These are phyloP conservation scores for Pistacia integerrima DNA, from an alignment of 345 rosid genomes.

Conservation along the genomic window DNA sequence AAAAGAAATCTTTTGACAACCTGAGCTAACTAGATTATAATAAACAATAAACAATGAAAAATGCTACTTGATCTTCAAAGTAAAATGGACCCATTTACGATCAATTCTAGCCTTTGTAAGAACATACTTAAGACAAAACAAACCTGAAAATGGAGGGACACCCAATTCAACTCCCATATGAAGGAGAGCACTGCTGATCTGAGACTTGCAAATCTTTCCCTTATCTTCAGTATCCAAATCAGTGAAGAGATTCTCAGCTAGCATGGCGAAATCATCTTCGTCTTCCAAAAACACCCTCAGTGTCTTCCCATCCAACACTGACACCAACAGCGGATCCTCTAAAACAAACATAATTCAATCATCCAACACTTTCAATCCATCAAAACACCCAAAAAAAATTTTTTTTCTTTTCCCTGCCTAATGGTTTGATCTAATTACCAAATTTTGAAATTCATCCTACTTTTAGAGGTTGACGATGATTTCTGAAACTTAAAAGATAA, in stretches of 20 bases:
- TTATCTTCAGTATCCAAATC: conserved; percentile 79
- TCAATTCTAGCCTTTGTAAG: neutral
- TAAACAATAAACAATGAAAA: neutral
- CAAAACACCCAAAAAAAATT: neutral
- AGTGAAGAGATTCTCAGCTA: conserved; percentile 87
- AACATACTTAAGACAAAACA: neutral
- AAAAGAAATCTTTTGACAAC: neutral
- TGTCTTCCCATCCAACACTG: conserved; percentile 70
- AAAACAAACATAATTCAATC: neutral
- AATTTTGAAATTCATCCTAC: too few relatives aligned
- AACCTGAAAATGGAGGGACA: conserved; percentile 84
- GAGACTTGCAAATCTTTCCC: conserved; percentile 71
- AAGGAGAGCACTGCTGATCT: conserved; percentile 60
- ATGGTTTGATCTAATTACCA: too few relatives aligned
- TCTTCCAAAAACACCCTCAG: conserved; percentile 66
- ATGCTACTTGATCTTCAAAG: neutral
- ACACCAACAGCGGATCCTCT: conserved; percentile 71
- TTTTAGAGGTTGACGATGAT: too few relatives aligned
- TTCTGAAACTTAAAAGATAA: too few relatives aligned
- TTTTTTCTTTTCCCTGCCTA: too few relatives aligned
- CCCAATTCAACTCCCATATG: conserved; percentile 91
- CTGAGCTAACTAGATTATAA: neutral
- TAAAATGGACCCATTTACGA: neutral
- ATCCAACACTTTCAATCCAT: neutral
- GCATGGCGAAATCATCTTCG: conserved; percentile 94